phyloP scores from a whole-genome alignment of 495 filamentous ascomycete species.

The Lophiotrema nucula region DNA sequence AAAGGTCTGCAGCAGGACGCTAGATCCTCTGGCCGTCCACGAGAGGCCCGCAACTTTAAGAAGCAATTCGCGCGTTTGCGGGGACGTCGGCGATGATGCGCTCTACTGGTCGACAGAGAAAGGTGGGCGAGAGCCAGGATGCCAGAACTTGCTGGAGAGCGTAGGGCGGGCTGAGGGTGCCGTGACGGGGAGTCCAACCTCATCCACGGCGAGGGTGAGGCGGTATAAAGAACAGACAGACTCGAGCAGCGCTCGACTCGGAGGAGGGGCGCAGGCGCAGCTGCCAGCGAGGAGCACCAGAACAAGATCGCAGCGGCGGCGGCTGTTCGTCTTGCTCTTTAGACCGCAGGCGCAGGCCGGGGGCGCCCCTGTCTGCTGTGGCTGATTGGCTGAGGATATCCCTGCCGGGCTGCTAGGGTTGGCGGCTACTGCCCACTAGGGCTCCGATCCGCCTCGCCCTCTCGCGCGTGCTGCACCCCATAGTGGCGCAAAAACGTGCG shows the following conservation, averaged over 20 bases:
- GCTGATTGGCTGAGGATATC: neutral
- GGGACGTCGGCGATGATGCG: no score
- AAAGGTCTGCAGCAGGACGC: no score
- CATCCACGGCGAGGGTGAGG: slow-evolving; percentile 11
- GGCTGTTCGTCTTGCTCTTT: slow-evolving; percentile 1
- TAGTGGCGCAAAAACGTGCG: neutral
- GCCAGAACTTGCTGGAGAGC: no score
- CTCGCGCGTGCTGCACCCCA: neutral
- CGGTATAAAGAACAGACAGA: neutral
- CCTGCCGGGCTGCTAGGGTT: neutral
- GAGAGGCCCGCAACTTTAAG: no score
- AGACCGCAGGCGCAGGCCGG: neutral
- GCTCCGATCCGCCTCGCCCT: neutral
- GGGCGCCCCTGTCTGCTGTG: neutral
- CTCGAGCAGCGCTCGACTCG: neutral
- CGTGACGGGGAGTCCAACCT: neutral
- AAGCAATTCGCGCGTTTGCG: no score
- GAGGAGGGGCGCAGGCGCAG: slow-evolving; percentile 12
- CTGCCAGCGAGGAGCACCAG: slow-evolving; percentile 2
- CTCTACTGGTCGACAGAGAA: no score
- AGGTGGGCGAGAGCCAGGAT: neutral
- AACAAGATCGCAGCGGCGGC: slow-evolving; percentile 3
- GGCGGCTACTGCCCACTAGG: neutral
- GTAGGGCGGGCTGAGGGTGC: neutral
- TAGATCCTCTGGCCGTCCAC: no score